Percentiles rank a stretch among this genome's conserved stretches.
phyloP scores from a whole-genome alignment of 352 stramenopile genomes.

The Globisporangium radiosum region DNA sequence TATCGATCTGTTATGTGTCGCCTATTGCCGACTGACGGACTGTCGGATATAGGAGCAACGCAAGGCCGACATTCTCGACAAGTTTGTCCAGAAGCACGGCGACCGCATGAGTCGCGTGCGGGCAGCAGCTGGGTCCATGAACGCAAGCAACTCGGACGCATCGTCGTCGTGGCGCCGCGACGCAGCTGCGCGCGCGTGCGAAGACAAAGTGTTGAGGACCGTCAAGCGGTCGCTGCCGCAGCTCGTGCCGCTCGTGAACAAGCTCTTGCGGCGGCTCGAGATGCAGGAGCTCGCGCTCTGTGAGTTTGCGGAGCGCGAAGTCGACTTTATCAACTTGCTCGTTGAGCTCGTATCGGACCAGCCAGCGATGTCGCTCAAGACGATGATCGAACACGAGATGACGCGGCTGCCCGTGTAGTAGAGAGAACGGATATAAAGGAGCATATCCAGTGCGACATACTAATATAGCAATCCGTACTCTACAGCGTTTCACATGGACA shows the following conservation, averaged over 20 bases:
- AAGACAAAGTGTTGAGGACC: constrained; percentile 44
- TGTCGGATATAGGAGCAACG: constrained; percentile 40
- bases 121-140: background rate
- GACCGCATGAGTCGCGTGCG: constrained; percentile 53
- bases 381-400: constrained; percentile 70
- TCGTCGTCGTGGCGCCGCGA: constrained; percentile 37
- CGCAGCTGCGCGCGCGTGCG: constrained; percentile 29
- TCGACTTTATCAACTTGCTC: constrained; percentile 79
- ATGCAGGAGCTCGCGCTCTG: constrained; percentile 66
- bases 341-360: constrained; percentile 74
- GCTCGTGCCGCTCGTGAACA: constrained; percentile 59
- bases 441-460: background rate
- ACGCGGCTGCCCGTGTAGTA: constrained; percentile 28
- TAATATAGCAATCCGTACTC: no score
- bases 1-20: background rate
- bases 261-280: constrained; percentile 58
- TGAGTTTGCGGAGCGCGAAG: constrained; percentile 66
- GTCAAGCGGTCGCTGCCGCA: constrained; percentile 68
- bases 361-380: constrained; percentile 45
- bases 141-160: background rate
- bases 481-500: no score
- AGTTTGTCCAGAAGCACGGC: constrained; percentile 76
- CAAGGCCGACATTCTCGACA: constrained; percentile 67
- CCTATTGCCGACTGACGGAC: background rate
- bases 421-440: background rate